Evolutionary conservation across 208 protist genomes (phyloP), one percentile per base, ranked within the genome.

Genomic region (Acanthamoeba sp.): DNA sequence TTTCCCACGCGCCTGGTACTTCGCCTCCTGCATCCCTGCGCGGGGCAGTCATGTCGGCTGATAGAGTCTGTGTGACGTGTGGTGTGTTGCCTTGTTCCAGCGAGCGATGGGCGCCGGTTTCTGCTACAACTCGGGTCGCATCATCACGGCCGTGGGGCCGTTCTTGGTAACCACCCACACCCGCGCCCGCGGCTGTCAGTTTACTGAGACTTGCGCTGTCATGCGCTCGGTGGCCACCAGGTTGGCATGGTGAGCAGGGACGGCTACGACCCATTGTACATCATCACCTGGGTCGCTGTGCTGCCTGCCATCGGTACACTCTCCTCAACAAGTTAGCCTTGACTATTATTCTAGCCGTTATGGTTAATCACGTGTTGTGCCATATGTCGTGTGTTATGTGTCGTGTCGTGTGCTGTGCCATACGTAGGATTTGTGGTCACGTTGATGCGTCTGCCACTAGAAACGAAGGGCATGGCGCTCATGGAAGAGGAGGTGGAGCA

Each of bases 201-300:
- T 66, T 24, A 66, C 57, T n/a, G n/a, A n/a, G n/a, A n/a, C n/a
- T n/a, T n/a, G n/a, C n/a, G n/a, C n/a, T n/a, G 57, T 36, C 69
- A 80, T 42, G 10, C 32, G 14, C n/a, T n/a, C n/a, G n/a, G n/a
- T n/a, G n/a, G n/a, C n/a, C 45, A 7, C 7, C 42, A 89, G 48
- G 52, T 90, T 7, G 62, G 62, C 12, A 66, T 76, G 1, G 85
- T 91, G 40, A 71, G 62, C 40, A 52, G 36, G 4, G 38, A 36
- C 14, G 85, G 85, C 36, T 91, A 91, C 27, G 85, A 91, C 64
- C 85, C 85, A 10, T 48, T 91, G 85, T 66, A 91, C n/a, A 91
- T 91, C 12, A 66, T 91, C 62, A 45, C 85, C 2, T 91, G 85
- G 85, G 62, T 91, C 24, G 85, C 85, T n/a, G 36, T 91, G 14